Evolutionary conservation across 805 yeast genomes (phyloP), one percentile per base, ranked within the genome.

Genomic region (Candida tallmaniae): DNA sequence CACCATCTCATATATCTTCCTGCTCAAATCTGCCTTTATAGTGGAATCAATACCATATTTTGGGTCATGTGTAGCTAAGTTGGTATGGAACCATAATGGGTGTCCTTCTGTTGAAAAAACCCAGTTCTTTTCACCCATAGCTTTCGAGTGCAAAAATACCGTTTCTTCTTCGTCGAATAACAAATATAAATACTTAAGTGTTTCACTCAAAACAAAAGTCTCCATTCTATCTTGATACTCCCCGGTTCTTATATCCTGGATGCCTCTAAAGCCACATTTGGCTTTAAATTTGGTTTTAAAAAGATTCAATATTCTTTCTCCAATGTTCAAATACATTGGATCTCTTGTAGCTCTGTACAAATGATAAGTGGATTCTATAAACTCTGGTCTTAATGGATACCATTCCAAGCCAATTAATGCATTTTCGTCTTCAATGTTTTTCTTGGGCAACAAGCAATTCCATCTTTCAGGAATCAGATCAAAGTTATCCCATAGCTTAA

Each of bases 351-450:
- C 95, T 26, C 83, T 64, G 50, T 82, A 88, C 11, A 89, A 60
- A 50, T 81, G 80, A 55, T 87, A 89, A 0, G 94, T 86, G 0
- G 95, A 83, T 53, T 89, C 97, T 27, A 86, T 72, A 46, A 88
- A 86, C 52, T 89, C 97, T 0, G 97, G 97, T 35, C 97, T 65
- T 28, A 89, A 63, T 2, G 96, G 96, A 50, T 86, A 89, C 96
- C 96, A 89, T 51, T 85, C 94, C 22, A 87, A 59, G 0, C 74
- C 63, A 3, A 83, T 58, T 12, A 42, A 39, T 25, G 52, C 46
- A 13, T 44, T 38, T n/a, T n/a, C n/a, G 14, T 23, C 27, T 5
- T 19, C 10, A 25, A 41, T 19, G 18, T 35, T 27, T n/a, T 40
- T 41, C 11, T 32, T 31, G 13, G 41, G 41, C 17, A 38, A 25